Conservation (phyloP, 331 rosid genomes). For the Cydonia oblonga region DNA sequence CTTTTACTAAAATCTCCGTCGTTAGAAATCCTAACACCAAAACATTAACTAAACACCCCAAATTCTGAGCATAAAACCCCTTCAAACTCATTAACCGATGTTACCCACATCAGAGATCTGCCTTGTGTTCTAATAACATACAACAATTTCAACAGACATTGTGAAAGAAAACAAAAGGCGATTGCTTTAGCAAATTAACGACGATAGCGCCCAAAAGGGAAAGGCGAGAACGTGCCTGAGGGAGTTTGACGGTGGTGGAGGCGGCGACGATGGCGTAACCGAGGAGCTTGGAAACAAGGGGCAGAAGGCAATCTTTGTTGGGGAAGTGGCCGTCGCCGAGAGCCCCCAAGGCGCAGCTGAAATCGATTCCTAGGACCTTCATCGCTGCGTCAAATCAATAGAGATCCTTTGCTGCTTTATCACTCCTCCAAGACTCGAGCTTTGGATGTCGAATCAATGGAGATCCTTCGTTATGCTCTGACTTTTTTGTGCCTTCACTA, state of each 20-base stretch:
- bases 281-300: slow-evolving; percentile 87
- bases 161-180: background rate
- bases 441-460: background rate
- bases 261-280: slow-evolving; percentile 98
- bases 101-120: background rate
- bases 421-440: background rate
- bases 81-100: background rate
- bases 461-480: background rate
- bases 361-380: slow-evolving; percentile 74
- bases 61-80: background rate
- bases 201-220: background rate
- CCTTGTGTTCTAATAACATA: background rate
- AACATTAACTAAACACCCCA: background rate
- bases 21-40: no score
- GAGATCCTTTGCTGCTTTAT: background rate
- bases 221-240: slow-evolving; percentile 44
- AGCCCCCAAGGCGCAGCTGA: slow-evolving; percentile 63
- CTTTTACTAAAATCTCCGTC: background rate
- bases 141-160: background rate
- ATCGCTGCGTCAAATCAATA: slow-evolving; percentile 10
- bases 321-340: slow-evolving; percentile 67
- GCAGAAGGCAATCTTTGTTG: slow-evolving; percentile 75
- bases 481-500: no score
- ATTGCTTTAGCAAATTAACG: background rate
- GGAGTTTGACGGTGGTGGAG: slow-evolving; percentile 98